A percentile compares a stretch with the other conserved stretches of the same genome.
These are phyloP conservation scores for Blastobotrys apis DNA, from an alignment of 1,139 yeast genomes.

Conservation along the genomic window DNA sequence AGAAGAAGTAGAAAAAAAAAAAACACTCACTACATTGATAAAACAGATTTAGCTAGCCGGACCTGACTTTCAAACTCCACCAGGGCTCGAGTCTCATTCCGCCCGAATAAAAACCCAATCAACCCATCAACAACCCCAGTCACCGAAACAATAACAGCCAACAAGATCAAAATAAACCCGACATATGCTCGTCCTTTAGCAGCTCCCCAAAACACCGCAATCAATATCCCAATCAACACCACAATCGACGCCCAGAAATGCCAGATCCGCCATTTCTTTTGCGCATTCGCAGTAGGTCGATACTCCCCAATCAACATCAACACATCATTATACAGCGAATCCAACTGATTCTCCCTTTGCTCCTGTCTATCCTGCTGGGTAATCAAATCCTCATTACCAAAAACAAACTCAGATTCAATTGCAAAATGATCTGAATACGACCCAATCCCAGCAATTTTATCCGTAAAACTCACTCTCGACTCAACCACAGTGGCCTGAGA, in stretches of 20 bases:
- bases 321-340: slow-evolving; percentile 51
- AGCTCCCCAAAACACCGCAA: slow-evolving; percentile 61
- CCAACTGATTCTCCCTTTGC: slow-evolving; percentile 12
- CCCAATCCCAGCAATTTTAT: slow-evolving; percentile 54
- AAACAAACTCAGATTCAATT: slow-evolving; percentile 49
- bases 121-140: slow-evolving; percentile 75
- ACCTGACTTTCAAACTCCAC: slow-evolving; percentile 50
- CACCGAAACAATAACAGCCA: slow-evolving; percentile 46
- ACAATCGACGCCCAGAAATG: slow-evolving; percentile 61
- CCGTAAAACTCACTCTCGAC: slow-evolving; percentile 72
- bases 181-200: slow-evolving; percentile 45
- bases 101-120: slow-evolving; percentile 73
- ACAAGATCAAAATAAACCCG: slow-evolving; percentile 52
- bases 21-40: no score
- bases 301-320: slow-evolving; percentile 53
- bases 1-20: no score
- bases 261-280: slow-evolving; percentile 56
- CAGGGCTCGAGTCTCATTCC: slow-evolving; percentile 72
- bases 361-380: slow-evolving; percentile 3
- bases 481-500: slow-evolving; percentile 47
- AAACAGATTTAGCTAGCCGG: slow-evolving; percentile 24
- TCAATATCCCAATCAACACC: slow-evolving; percentile 47
- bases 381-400: no score
- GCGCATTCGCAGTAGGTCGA: slow-evolving; percentile 51
- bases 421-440: slow-evolving; percentile 95